phyloP scores from a whole-genome alignment of 1,284 basidiomycete genomes.

The Erythrobasidium hasegawianum region DNA sequence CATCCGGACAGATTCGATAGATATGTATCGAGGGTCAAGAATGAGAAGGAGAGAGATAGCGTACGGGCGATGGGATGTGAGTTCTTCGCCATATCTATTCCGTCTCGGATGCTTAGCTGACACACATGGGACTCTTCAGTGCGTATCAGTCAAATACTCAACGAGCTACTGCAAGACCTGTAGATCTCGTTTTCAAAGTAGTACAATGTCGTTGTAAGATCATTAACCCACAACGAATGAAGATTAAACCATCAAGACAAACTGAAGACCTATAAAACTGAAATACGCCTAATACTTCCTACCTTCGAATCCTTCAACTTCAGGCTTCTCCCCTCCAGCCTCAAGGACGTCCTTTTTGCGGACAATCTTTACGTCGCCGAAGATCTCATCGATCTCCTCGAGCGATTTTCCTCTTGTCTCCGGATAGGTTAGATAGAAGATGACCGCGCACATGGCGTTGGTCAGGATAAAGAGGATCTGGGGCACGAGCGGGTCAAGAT shows the following conservation, averaged over 20 bases:
- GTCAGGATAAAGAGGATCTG: slow-evolving; percentile 26
- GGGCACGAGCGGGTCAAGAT: background rate
- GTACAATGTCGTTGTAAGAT: no score
- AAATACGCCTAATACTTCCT: no score
- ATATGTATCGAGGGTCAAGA: slow-evolving; percentile 32
- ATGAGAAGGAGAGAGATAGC: slow-evolving; percentile 15
- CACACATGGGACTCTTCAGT: background rate
- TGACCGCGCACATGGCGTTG: slow-evolving; percentile 24
- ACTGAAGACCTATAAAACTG: no score
- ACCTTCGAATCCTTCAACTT: no score
- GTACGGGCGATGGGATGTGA: slow-evolving; percentile 32
- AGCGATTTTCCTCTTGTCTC: slow-evolving; percentile 47
- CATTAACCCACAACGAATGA: no score
- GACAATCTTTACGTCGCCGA: slow-evolving; percentile 45
- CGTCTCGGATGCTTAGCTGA: background rate
- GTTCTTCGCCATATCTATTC: background rate
- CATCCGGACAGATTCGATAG: slow-evolving; percentile 37
- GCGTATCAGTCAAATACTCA: slow-evolving; percentile 29
- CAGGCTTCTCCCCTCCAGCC: no score
- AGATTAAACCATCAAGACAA: no score
- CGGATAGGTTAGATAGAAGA: slow-evolving; percentile 28
- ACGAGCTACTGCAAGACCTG: slow-evolving; percentile 24
- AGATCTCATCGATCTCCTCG: slow-evolving; percentile 51
- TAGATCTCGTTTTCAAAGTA: background rate
- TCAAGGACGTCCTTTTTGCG: background rate